A percentile compares a stretch with the other conserved stretches of the same genome.
These are phyloP conservation scores for Fusarium virguliforme DNA, from an alignment of 2,329 filamentous ascomycete genomes.

Conservation along the genomic window DNA sequence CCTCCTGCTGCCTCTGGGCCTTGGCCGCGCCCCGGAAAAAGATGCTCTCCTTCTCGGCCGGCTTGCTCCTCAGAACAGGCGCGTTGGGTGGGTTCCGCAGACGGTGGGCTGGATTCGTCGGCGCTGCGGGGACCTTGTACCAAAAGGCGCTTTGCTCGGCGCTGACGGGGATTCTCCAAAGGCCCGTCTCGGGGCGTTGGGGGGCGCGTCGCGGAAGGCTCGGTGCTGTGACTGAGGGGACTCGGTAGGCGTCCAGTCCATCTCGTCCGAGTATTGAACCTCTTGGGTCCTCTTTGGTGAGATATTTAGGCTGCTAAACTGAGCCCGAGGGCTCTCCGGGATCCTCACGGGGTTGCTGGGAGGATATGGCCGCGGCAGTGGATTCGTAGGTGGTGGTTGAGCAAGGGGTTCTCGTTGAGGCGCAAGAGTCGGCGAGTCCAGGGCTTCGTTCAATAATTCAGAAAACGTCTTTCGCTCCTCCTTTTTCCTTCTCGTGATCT, in stretches of 20 bases:
- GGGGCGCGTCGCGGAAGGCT: conserved; percentile 66
- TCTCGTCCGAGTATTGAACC: conserved; percentile 68
- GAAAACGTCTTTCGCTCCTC: conserved; percentile 62
- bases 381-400: conserved; percentile 40
- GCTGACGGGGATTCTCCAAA: conserved; percentile 64
- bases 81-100: conserved; percentile 74
- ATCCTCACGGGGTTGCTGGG: conserved; percentile 33
- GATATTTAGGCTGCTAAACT: conserved; percentile 40
- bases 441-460: conserved; percentile 57
- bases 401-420: conserved; percentile 31
- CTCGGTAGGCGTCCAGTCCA: conserved; percentile 81
- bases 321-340: conserved; percentile 21
- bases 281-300: conserved; percentile 39
- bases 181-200: conserved; percentile 58
- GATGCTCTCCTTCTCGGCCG: conserved; percentile 63
- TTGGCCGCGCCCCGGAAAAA: conserved; percentile 64
- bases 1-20: conserved; percentile 21
- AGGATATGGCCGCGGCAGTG: conserved; percentile 40
- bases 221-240: conserved; percentile 63
- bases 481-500: conserved; percentile 42
- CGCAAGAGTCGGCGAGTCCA: conserved; percentile 48
- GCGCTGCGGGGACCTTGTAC: conserved; percentile 79
- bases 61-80: conserved; percentile 66
- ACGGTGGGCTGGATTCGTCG: conserved; percentile 75
- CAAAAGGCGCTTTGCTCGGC: conserved; percentile 72